Evolutionary conservation across 106 monocot species (phyloP).

Genomic region (Chionographis japonica): DNA sequence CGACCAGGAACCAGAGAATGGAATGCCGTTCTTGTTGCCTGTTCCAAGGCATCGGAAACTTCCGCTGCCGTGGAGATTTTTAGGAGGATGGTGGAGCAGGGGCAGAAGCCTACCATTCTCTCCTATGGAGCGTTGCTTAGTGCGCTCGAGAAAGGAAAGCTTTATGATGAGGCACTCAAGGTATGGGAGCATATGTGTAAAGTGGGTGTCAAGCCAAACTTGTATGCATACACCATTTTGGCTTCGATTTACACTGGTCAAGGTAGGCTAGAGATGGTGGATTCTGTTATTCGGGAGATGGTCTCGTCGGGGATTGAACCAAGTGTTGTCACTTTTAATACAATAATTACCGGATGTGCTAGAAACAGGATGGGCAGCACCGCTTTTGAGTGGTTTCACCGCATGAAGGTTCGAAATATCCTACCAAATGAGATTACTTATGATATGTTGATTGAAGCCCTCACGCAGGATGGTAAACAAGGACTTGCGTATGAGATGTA

Average conservation of each 20-base stretch:
- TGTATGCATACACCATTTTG: slow-evolving; percentile 83
- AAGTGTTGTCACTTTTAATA: slow-evolving; percentile 82
- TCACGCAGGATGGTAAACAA: slow-evolving; percentile 54
- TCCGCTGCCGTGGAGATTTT: slow-evolving; percentile 80
- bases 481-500: slow-evolving; percentile 86
- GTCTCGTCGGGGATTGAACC: slow-evolving; percentile 45
- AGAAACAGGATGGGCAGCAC: slow-evolving; percentile 41
- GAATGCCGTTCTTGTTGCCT: slow-evolving; percentile 92
- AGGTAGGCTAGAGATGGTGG: slow-evolving; percentile 57
- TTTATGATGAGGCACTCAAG: slow-evolving; percentile 78
- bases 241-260: slow-evolving; percentile 66
- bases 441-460: slow-evolving; percentile 69
- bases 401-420: slow-evolving; percentile 67
- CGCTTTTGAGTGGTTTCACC: slow-evolving; percentile 87
- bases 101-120: slow-evolving; percentile 63
- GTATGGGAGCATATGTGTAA: slow-evolving; percentile 97
- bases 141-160: slow-evolving; percentile 83
- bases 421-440: slow-evolving; percentile 81
- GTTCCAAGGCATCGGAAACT: slow-evolving; percentile 86
- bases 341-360: slow-evolving; percentile 78
- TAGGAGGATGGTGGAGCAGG: slow-evolving; percentile 73
- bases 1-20: slow-evolving; percentile 67
- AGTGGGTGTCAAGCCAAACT: slow-evolving; percentile 69
- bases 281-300: slow-evolving; percentile 62
- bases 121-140: slow-evolving; percentile 91